Percentiles rank a stretch among this genome's conserved stretches.
Conservation (phyloP, 2,329 filamentous ascomycete species). For the Dothideomycetidae sp. region DNA sequence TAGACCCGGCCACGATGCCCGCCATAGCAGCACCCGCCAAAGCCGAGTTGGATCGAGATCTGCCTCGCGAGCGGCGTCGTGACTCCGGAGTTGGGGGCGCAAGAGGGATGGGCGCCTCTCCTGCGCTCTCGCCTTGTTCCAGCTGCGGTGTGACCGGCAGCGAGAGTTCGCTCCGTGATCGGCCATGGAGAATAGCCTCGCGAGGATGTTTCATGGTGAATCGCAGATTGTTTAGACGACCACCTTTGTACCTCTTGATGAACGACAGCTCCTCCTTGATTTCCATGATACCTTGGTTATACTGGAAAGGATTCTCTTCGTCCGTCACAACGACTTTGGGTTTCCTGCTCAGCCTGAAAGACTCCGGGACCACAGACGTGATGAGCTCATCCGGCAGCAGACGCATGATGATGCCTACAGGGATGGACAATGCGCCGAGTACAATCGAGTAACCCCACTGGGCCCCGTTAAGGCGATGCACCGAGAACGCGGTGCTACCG, state of each 20-base stretch:
- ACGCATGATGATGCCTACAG: constrained; percentile 67
- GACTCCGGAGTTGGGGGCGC: constrained; percentile 39
- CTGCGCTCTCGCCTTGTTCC: constrained; percentile 26
- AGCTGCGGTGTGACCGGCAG: constrained; percentile 49
- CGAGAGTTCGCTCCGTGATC: constrained; percentile 48
- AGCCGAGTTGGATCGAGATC: constrained; percentile 58
- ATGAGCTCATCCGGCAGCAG: constrained; percentile 63
- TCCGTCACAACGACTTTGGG: constrained; percentile 31
- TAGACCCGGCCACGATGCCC: constrained; percentile 64
- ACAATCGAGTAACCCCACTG: constrained; percentile 85
- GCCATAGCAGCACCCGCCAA: constrained; percentile 68
- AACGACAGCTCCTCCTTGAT: constrained; percentile 70
- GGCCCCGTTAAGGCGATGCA: constrained; percentile 50
- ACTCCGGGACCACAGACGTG: constrained; percentile 27
- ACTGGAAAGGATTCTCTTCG: constrained; percentile 33
- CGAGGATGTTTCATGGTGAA: constrained; percentile 64
- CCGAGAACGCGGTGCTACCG: constrained; percentile 67
- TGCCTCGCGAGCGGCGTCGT: constrained; percentile 42
- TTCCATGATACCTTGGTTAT: constrained; percentile 58
- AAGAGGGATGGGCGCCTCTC: constrained; percentile 17
- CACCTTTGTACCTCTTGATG: constrained; percentile 66
- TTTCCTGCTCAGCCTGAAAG: constrained; percentile 22
- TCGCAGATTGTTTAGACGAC: constrained; percentile 65
- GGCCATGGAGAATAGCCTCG: constrained; percentile 50
- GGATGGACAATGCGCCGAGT: constrained; percentile 71